Conservation (phyloP, 148 eudicot species). For the Simmondsia chinensis region DNA sequence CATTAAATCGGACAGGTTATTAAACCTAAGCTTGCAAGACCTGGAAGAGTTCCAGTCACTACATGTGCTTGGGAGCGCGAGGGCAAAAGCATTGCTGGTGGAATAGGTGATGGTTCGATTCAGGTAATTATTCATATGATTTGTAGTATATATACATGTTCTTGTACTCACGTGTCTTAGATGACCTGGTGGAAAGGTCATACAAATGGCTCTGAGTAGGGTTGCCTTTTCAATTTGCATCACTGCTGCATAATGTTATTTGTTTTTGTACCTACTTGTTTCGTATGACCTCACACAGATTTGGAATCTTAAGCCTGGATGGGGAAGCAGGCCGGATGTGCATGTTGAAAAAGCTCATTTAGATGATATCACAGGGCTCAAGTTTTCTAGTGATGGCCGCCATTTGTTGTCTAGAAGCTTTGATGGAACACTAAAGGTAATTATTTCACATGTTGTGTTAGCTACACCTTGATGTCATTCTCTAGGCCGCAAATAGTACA, state of each 20-base stretch:
- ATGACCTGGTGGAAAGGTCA: no score
- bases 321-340: constrained; percentile 96
- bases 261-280: background rate
- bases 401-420: constrained; percentile 79
- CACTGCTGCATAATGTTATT: background rate
- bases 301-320: constrained; percentile 91
- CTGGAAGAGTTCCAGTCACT: constrained; percentile 85
- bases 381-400: constrained; percentile 81
- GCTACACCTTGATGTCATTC: no score
- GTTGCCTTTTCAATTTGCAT: no score
- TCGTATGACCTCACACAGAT: constrained; percentile 31
- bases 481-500: no score
- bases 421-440: constrained; percentile 82
- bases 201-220: no score
- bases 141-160: background rate
- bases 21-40: constrained; percentile 89
- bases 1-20: constrained; percentile 49
- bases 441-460: no score
- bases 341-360: constrained; percentile 59
- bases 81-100: constrained; percentile 88
- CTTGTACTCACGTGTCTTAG: no score
- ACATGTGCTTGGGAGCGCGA: constrained; percentile 91
- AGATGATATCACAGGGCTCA: constrained; percentile 84
- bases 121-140: constrained; percentile 38
- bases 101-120: constrained; percentile 90